Evolutionary conservation across 768 basidiomycete genomes (phyloP).

Genomic region (Termitomyces sp.): DNA sequence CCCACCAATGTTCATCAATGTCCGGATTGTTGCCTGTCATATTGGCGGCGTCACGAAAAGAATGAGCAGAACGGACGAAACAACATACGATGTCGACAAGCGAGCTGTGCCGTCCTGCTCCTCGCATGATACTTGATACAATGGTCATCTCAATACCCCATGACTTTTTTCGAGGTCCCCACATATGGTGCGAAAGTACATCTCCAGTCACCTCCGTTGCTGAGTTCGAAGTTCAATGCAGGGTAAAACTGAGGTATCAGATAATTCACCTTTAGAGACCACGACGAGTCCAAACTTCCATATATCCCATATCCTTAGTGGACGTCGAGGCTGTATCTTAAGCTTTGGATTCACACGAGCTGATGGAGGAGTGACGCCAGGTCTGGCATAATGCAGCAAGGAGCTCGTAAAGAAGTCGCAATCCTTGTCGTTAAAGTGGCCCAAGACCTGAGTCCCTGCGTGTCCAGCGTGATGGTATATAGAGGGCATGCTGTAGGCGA

Average conservation of each 20-base stretch:
- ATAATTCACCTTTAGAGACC: constrained; percentile 55
- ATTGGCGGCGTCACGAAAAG: not conserved
- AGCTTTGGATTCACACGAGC: constrained; percentile 67
- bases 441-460: constrained; percentile 3
- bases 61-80: not conserved
- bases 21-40: constrained; percentile 44
- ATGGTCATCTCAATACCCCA: constrained; percentile 98
- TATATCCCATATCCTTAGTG: constrained; percentile 63
- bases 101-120: constrained; percentile 74
- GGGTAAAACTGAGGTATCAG: not conserved
- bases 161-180: constrained; percentile 83
- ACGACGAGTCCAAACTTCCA: constrained; percentile 71
- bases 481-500: constrained; percentile 12
- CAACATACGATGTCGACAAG: constrained; percentile 76
- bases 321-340: constrained; percentile 51
- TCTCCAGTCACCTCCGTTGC: constrained; percentile 56
- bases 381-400: constrained; percentile 58
- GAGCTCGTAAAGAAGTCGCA: constrained; percentile 24
- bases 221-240: constrained; percentile 12
- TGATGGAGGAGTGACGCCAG: constrained; percentile 70
- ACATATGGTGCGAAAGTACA: constrained; percentile 73
- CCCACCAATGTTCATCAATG: constrained; percentile 74
- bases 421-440: constrained; percentile 13
- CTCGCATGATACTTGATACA: constrained; percentile 80
- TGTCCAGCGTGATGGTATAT: constrained; percentile 16